Percentiles rank a stretch among this genome's conserved stretches.
These are phyloP conservation scores for Ustilago trichophora DNA, from an alignment of 1,284 basidiomycete genomes.

Conservation along the genomic window DNA sequence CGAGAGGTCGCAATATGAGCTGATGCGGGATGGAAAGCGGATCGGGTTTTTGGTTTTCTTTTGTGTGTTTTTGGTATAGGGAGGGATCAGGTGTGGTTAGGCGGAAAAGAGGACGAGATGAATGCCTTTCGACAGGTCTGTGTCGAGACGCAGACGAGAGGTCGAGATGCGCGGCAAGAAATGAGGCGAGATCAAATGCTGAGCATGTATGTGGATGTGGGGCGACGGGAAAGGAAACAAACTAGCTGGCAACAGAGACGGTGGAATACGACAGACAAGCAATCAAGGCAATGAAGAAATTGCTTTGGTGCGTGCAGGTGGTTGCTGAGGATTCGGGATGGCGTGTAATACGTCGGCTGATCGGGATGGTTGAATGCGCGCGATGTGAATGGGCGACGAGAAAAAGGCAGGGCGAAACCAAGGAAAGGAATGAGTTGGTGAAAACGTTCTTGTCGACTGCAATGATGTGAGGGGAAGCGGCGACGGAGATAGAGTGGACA, in stretches of 20 bases:
- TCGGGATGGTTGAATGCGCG: neutral
- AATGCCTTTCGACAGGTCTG: conserved; percentile 1
- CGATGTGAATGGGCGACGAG: neutral
- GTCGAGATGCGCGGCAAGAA: conserved; percentile 8
- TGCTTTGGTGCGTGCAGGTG: conserved; percentile 2
- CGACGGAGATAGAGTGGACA: neutral
- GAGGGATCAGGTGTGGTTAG: neutral
- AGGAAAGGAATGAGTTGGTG: conserved; percentile 23
- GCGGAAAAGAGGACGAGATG: conserved; percentile 1
- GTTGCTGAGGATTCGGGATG: no score
- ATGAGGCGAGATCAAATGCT: conserved; percentile 13
- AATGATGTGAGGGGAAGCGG: neutral
- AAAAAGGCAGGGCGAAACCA: neutral
- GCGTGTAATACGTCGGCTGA: no score
- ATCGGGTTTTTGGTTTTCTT: no score
- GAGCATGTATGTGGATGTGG: conserved; percentile 27
- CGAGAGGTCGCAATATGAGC: no score
- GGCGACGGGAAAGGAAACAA: neutral
- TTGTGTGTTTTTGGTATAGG: no score
- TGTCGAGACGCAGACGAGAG: conserved; percentile 13
- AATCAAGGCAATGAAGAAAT: neutral
- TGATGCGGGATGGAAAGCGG: no score
- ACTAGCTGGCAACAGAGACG: neutral
- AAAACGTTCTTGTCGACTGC: no score
- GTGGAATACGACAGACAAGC: neutral